Percentiles rank a stretch among this genome's conserved stretches.
These are phyloP conservation scores for Cinnamomum micranthum DNA, from an alignment of 164 flowering plant species.

Conservation along the genomic window DNA sequence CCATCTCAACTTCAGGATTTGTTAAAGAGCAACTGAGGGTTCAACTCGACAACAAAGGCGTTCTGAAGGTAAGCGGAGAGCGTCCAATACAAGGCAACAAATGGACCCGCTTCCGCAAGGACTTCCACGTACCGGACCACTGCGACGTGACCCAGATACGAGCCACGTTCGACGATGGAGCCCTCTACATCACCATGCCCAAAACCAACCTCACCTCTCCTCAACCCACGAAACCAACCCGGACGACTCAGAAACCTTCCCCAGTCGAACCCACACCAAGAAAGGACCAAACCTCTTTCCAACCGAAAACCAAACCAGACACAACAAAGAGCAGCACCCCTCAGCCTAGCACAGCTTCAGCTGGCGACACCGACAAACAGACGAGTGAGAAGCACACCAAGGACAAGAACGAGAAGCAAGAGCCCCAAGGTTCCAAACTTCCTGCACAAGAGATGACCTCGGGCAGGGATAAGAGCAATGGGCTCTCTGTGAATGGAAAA, in stretches of 20 bases:
- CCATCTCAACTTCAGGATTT: slow-evolving; percentile 36
- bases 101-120: slow-evolving; percentile 42
- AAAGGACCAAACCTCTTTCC: neutral
- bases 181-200: slow-evolving; percentile 42
- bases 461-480: too few relatives aligned
- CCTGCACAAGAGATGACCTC: neutral
- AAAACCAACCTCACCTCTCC: slow-evolving; percentile 11
- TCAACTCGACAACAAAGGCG: slow-evolving; percentile 32
- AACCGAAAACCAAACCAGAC: neutral
- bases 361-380: too few relatives aligned
- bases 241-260: neutral
- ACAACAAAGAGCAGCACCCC: too few relatives aligned
- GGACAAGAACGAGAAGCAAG: too few relatives aligned
- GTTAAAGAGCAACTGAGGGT: slow-evolving; percentile 57
- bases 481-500: too few relatives aligned
- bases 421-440: neutral
- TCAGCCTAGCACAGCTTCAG: too few relatives aligned
- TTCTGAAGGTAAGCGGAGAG: slow-evolving; percentile 45
- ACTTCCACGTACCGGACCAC: slow-evolving; percentile 32
- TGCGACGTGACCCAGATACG: slow-evolving; percentile 28
- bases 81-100: slow-evolving; percentile 28
- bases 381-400: too few relatives aligned
- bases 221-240: neutral
- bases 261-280: neutral
- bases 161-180: slow-evolving; percentile 47